Base-by-base conservation (phyloP, 306 rosid genomes). In the Pyrus bretschneideri region DNA sequence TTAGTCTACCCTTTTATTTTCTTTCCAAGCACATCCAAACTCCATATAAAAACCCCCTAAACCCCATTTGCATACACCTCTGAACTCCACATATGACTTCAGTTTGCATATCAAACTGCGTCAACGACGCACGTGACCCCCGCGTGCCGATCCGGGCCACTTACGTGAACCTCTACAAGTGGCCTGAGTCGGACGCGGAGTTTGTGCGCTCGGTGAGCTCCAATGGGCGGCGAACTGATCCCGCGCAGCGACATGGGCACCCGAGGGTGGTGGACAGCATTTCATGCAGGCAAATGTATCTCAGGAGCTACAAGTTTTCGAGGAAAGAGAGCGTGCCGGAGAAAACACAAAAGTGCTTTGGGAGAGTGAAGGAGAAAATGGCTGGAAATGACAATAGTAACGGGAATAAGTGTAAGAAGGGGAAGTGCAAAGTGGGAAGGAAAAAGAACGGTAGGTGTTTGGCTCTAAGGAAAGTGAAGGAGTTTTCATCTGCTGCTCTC, bases 161-260 rank as follows among this genome's bases (percentile, higher is more conserved):
- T 2, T 94, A 94, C 65, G 79, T 90, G 49, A 90, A 90, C 81
- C 93, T 94, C 12, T 86, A 89, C 88, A 90, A 89, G 78, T 91
- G 96, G 97, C 93, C 95, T 4, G 98, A 94, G 57, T 91, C 96
- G 0, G 97, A 91, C 0, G 91, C 90, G 3, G 98, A 93, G 91
- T 88, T 91, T 23, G 92, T 87, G 75, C 79, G 81, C 55, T 90
- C 91, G 0, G 85, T 87, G 55, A 85, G 93, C 64, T 79, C 87
- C 13, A 86, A 78, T 1, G 77, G 78, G 44, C 44, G 84, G 30
- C 73, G 44, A 8, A 79, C 85, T 7, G 14, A 52, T 35, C 62
- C n/a, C 9, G 23, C 17, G 1, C 70, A 10, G 25, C 80, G 76
- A 21, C 86, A 81, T 27, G 88, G 86, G 9, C 91, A 86, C 45